These are phyloP conservation scores for Boeremia exigua DNA, from an alignment of 2,329 filamentous ascomycete genomes.

Conservation along the genomic window DNA sequence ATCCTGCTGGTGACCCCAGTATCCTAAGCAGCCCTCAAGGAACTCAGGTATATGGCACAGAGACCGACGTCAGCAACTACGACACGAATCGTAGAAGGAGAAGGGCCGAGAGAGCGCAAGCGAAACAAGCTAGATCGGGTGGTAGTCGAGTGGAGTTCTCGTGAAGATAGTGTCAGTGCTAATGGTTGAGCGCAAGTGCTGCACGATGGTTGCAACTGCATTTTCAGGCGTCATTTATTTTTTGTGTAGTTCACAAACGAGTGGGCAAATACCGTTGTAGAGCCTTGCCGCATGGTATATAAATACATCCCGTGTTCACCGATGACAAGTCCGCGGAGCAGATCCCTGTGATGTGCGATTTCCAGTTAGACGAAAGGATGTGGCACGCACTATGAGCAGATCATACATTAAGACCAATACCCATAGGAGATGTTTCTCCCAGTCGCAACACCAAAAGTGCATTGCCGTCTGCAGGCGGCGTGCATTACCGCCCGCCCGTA, in stretches of 20 bases:
- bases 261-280: not conserved
- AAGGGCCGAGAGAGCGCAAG: conserved; percentile 49
- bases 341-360: conserved; percentile 19
- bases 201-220: conserved; percentile 11
- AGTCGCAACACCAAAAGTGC: conserved; percentile 19
- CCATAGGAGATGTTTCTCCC: conserved; percentile 7
- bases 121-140: conserved; percentile 42
- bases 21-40: conserved; percentile 46
- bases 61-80: conserved; percentile 48
- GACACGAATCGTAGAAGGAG: conserved; percentile 48
- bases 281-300: conserved; percentile 12
- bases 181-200: not conserved
- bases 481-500: not conserved
- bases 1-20: conserved; percentile 39
- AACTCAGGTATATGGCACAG: conserved; percentile 45
- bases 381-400: conserved; percentile 16
- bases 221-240: conserved; percentile 15
- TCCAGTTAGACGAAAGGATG: conserved; percentile 21
- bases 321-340: conserved; percentile 21
- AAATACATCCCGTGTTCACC: conserved; percentile 11
- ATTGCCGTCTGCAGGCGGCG: not conserved
- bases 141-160: conserved; percentile 51
- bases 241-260: not conserved
- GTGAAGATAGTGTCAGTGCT: conserved; percentile 24
- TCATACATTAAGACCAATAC: conserved; percentile 1